Base-by-base conservation (phyloP, 805 yeast species). In the Nakazawaea wickerhamii region DNA sequence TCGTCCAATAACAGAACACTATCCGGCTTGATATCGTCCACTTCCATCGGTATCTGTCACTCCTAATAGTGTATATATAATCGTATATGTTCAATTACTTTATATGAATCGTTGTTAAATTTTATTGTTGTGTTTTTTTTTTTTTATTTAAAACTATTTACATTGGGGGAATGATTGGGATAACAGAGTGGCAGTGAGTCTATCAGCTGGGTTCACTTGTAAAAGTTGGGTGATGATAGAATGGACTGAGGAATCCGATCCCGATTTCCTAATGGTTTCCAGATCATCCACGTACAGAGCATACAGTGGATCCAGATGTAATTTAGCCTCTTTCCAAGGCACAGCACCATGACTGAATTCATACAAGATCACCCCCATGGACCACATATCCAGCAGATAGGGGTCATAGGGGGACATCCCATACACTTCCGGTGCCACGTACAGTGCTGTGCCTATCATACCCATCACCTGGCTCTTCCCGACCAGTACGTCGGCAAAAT, bases 351-450 rank as follows among this genome's bases (percentile, higher is more conserved):
- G 50, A 11, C 55, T 10, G 19, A 72, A 36, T 41, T 57, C 65
- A 41, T 58, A 60, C 14, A 70, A 50, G 1, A 74, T 55, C 3
- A 73, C 60, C 2, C 77, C 81, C 15, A 73, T 46, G 0, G 77
- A 65, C 81, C 81, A 75, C 9, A 72, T 51, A 48, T 75, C 80
- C 9, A 64, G 60, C 18, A 55, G 53, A 36, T 50, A 55, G 0
- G 76, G 72, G 41, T 67, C 61, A 48, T 75, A 75, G 8, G 48
- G 48, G 6, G 73, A 50, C 11, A 35, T 36, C 6, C 53, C 42
- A 26, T 60, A 59, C 14, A 68, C 63, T 53, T 75, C 81, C 0
- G 81, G 81, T 0, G 80, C 75, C 18, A 61, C 60, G 48, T 64
- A 71, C 11, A 52, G 49, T 13, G 59, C 63, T 0, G 78, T 67